Conservation (phyloP, 2,329 filamentous ascomycete genomes). For the Talaromyces piceae region DNA sequence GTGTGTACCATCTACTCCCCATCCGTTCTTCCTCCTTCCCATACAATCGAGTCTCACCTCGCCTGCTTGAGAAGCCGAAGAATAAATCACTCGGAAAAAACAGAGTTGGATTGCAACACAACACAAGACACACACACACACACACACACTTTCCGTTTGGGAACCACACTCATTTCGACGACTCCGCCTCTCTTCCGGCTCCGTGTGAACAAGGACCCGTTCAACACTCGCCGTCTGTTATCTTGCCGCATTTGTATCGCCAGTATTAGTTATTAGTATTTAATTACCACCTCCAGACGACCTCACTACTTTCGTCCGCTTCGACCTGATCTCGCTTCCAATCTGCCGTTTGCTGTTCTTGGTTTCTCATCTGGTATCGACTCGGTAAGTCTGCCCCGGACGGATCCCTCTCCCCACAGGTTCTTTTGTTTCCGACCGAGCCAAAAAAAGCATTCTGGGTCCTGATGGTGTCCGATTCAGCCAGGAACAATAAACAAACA, state of each 20-base stretch:
- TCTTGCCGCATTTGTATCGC: neutral
- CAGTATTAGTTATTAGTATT: conserved; percentile 7
- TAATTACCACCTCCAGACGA: conserved; percentile 3
- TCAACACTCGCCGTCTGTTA: neutral
- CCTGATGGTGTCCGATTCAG: neutral
- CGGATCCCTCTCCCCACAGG: too few species aligned
- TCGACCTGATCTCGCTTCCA: neutral
- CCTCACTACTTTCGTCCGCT: neutral
- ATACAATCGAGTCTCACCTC: too few species aligned
- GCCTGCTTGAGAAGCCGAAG: too few species aligned
- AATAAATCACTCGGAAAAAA: too few species aligned
- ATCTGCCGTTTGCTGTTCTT: conserved; percentile 3
- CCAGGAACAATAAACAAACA: conserved; percentile 2
- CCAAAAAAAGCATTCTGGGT: too few species aligned
- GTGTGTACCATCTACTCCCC: neutral
- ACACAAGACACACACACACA: neutral
- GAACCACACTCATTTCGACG: neutral
- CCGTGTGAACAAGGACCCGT: neutral
- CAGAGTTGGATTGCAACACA: too few species aligned
- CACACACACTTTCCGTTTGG: neutral
- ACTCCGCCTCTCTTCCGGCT: neutral
- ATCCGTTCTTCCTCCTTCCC: neutral
- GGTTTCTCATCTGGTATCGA: conserved; percentile 1
- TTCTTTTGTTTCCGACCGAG: neutral
- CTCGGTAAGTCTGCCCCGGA: neutral